phyloP scores from a whole-genome alignment of 2,329 filamentous ascomycete species.

The Epichloe gansuensis region DNA sequence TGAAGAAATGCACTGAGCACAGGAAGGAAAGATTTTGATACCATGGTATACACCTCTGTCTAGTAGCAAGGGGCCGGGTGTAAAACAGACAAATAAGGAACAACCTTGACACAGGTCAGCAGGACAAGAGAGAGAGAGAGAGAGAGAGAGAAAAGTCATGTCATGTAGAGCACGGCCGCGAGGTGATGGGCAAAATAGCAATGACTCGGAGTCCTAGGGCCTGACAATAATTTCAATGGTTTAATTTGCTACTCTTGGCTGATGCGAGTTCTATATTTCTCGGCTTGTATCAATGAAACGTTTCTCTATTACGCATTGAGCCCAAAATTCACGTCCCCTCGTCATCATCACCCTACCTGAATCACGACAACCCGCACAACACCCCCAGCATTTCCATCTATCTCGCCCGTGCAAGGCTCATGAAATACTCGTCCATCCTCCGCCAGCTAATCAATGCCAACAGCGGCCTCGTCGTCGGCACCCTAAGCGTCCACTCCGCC shows the following conservation, averaged over 20 bases:
- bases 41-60: not conserved
- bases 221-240: not conserved
- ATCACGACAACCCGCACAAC: not conserved
- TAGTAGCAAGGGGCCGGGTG: not conserved
- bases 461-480: no score
- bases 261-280: not conserved
- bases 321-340: not conserved
- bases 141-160: not conserved
- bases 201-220: conserved; percentile 1
- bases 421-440: no score
- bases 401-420: no score
- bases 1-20: not conserved
- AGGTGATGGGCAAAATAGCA: not conserved
- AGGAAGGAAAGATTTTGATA: conserved; percentile 2
- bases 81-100: not conserved
- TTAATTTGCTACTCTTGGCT: not conserved
- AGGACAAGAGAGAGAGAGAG: not conserved
- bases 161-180: not conserved
- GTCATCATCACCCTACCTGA: not conserved
- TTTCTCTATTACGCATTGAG: no score
- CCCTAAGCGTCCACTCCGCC: no score
- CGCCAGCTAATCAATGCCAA: no score
- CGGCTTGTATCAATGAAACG: no score
- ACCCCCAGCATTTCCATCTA: no score
- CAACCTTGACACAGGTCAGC: not conserved